Evolutionary conservation across 2,329 filamentous ascomycete species (phyloP).

Genomic region (Bipolaris sorokiniana): DNA sequence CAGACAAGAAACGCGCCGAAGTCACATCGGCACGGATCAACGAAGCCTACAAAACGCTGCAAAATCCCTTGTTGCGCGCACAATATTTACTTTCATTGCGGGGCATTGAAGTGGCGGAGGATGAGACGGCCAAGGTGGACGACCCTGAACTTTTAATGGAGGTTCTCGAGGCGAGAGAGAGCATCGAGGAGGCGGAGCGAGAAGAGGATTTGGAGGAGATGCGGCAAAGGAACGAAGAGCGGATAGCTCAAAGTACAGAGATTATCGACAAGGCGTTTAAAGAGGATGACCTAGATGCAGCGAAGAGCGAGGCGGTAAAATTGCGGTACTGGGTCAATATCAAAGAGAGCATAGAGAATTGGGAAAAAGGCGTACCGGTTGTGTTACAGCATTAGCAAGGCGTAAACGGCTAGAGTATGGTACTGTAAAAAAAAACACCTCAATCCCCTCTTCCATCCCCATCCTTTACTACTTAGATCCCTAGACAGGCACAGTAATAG

Average conservation of each 20-base stretch:
- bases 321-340: slow-evolving; percentile 93
- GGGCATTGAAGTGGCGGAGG: slow-evolving; percentile 77
- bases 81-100: slow-evolving; percentile 79
- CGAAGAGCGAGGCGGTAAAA: slow-evolving; percentile 74
- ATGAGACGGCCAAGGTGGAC: slow-evolving; percentile 75
- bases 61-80: slow-evolving; percentile 78
- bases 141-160: slow-evolving; percentile 75
- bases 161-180: slow-evolving; percentile 74
- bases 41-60: slow-evolving; percentile 86
- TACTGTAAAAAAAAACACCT: background rate
- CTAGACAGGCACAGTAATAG: slow-evolving; percentile 47
- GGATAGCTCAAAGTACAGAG: slow-evolving; percentile 69
- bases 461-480: too few relatives aligned
- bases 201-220: slow-evolving; percentile 70
- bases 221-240: slow-evolving; percentile 68
- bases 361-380: slow-evolving; percentile 77
- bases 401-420: background rate
- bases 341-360: slow-evolving; percentile 76
- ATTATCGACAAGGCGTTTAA: slow-evolving; percentile 69
- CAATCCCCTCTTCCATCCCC: background rate
- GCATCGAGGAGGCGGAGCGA: slow-evolving; percentile 61
- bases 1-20: slow-evolving; percentile 68
- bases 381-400: slow-evolving; percentile 59
- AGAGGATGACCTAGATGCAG: slow-evolving; percentile 67
- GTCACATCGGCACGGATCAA: slow-evolving; percentile 84